Evolutionary conservation across 75 land plant genomes (phyloP).

Genomic region (Cunninghamia lanceolata): DNA sequence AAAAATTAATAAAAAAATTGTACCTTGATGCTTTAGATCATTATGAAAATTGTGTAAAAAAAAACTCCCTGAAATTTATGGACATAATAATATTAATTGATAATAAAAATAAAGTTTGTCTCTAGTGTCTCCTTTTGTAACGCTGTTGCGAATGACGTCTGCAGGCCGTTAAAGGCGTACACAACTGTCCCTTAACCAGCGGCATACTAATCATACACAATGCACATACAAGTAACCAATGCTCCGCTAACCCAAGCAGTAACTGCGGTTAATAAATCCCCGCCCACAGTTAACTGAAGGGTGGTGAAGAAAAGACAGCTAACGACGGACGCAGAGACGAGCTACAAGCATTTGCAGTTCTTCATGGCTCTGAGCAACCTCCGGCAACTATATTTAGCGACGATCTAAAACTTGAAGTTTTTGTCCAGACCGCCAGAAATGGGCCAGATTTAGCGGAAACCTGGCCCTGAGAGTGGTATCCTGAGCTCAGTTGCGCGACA

Average conservation of each 20-base stretch:
- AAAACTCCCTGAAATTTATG: no score
- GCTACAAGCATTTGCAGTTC: not conserved
- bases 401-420: not conserved
- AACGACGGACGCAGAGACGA: not conserved
- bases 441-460: not conserved
- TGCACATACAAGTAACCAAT: no score
- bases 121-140: not conserved
- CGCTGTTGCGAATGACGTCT: conserved; percentile 1
- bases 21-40: no score
- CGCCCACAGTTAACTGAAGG: not conserved
- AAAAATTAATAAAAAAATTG: no score
- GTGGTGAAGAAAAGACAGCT: conserved; percentile 12
- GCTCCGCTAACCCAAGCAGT: not conserved
- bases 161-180: conserved; percentile 11
- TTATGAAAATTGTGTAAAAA: no score
- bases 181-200: conserved; percentile 8
- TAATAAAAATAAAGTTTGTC: no score
- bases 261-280: not conserved
- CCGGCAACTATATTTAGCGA: not conserved
- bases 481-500: not conserved
- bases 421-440: not conserved
- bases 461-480: not conserved
- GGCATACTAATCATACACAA: not conserved
- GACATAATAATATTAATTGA: no score
- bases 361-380: not conserved